Conservation (phyloP, 768 basidiomycete genomes). For the Daedaleopsis sinensis region DNA sequence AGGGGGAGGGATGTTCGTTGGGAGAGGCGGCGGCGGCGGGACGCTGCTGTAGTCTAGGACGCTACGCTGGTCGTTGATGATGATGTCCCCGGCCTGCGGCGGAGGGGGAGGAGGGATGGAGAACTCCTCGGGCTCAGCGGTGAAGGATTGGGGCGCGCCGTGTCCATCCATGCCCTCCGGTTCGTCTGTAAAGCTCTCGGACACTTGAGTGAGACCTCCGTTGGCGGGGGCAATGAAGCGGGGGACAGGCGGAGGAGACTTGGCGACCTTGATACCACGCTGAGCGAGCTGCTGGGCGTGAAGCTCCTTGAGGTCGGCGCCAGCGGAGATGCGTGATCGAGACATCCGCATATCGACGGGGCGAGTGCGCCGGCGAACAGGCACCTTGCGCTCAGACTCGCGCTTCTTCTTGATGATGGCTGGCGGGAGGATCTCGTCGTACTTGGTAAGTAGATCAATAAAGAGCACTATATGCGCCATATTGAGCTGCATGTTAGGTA, state of each 20-base stretch:
- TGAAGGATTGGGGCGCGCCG: conserved; percentile 5
- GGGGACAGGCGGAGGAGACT: conserved; percentile 24
- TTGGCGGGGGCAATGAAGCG: conserved; percentile 4
- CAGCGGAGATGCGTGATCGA: conserved; percentile 72
- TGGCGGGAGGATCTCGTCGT: conserved; percentile 74
- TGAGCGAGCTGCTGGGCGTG: conserved; percentile 59
- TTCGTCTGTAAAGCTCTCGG: conserved; percentile 26
- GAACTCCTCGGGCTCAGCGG: conserved; percentile 23
- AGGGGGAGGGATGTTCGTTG: conserved; percentile 13
- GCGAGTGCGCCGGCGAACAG: conserved; percentile 83
- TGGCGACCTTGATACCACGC: conserved; percentile 27
- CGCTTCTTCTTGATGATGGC: conserved; percentile 84
- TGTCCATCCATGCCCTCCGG: conserved; percentile 7
- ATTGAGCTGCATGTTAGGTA: neutral
- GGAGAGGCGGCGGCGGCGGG: conserved; percentile 17
- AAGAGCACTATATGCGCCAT: conserved; percentile 61
- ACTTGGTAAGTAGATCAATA: conserved; percentile 81
- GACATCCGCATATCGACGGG: conserved; percentile 89
- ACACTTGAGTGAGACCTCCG: conserved; percentile 13
- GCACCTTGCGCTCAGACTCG: conserved; percentile 84
- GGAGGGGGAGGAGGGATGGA: conserved; percentile 28
- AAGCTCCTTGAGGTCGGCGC: conserved; percentile 69
- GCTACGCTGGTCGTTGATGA: conserved; percentile 8
- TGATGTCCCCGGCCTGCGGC: conserved; percentile 18
- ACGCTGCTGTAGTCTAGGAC: conserved; percentile 15